phyloP scores from a whole-genome alignment of 805 yeast genomes.

The Starmerella geochares region DNA sequence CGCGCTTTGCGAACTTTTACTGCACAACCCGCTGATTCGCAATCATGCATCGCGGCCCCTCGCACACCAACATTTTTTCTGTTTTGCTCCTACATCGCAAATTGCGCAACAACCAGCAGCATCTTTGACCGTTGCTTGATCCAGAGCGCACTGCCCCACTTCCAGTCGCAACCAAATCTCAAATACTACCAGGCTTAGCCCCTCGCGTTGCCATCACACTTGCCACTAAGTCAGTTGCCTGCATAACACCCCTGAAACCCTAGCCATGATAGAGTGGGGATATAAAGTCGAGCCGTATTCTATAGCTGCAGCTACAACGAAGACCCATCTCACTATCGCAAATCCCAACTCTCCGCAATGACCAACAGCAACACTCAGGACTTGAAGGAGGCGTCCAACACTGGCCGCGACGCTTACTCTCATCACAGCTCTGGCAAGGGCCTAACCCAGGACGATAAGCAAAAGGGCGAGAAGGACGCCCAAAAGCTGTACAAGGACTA shows the following conservation, averaged over 20 bases:
- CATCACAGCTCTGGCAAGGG: conserved; percentile 1
- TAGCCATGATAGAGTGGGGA: neutral
- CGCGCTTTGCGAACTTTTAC: too few relatives aligned
- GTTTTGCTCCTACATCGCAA: too few relatives aligned
- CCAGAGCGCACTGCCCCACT: too few relatives aligned
- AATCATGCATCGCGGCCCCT: too few relatives aligned
- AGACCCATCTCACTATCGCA: too few relatives aligned
- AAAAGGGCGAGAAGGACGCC: conserved; percentile 1
- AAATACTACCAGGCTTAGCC: neutral
- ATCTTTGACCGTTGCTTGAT: too few relatives aligned
- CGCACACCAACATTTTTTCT: too few relatives aligned
- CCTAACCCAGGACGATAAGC: neutral
- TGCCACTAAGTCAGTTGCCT: neutral
- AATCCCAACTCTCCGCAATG: neutral
- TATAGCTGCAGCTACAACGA: too few relatives aligned
- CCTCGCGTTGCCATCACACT: neutral
- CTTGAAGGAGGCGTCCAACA: neutral
- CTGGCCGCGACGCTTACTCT: neutral
- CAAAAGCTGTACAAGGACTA: conserved; percentile 6
- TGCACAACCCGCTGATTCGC: too few relatives aligned
- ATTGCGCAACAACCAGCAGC: too few relatives aligned
- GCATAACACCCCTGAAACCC: neutral
- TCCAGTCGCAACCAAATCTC: too few relatives aligned
- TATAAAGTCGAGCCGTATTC: neutral
- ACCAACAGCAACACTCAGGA: neutral